Evolutionary conservation across 768 basidiomycete genomes (phyloP).

Genomic region (Boletus bicolor): DNA sequence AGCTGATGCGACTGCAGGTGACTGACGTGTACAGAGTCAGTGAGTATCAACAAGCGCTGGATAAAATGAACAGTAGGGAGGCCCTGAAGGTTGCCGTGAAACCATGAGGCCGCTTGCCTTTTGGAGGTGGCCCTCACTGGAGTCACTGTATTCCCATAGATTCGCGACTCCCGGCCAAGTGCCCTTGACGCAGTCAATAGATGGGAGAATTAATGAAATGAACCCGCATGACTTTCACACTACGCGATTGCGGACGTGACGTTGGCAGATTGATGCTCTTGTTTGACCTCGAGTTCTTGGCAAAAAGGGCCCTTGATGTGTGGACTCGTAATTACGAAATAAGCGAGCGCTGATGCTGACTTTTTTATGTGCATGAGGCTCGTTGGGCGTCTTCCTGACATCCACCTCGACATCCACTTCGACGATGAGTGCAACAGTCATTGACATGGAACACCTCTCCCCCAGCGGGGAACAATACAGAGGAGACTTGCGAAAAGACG

Average conservation of each 20-base stretch:
- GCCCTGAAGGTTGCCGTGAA: conserved; percentile 56
- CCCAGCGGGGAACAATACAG: conserved; percentile 1
- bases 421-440: conserved; percentile 13
- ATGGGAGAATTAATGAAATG: neutral
- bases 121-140: neutral
- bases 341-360: conserved; percentile 7
- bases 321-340: conserved; percentile 9
- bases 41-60: conserved; percentile 64
- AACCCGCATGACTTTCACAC: neutral
- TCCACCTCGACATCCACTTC: neutral
- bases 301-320: too few species aligned
- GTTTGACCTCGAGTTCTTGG: neutral
- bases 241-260: neutral
- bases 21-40: conserved; percentile 60
- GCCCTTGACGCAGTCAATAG: neutral
- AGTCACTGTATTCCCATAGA: neutral
- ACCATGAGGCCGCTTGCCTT: conserved; percentile 32
- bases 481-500: conserved; percentile 8
- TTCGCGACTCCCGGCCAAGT: neutral
- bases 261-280: too few species aligned
- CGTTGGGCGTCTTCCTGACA: neutral
- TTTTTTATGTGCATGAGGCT: neutral
- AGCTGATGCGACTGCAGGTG: conserved; percentile 8
- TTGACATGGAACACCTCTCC: conserved; percentile 6
- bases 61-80: conserved; percentile 62